These are phyloP conservation scores for Xenosphaeropsis pyriputrescens DNA, from an alignment of 2,329 filamentous ascomycete species.

Conservation along the genomic window DNA sequence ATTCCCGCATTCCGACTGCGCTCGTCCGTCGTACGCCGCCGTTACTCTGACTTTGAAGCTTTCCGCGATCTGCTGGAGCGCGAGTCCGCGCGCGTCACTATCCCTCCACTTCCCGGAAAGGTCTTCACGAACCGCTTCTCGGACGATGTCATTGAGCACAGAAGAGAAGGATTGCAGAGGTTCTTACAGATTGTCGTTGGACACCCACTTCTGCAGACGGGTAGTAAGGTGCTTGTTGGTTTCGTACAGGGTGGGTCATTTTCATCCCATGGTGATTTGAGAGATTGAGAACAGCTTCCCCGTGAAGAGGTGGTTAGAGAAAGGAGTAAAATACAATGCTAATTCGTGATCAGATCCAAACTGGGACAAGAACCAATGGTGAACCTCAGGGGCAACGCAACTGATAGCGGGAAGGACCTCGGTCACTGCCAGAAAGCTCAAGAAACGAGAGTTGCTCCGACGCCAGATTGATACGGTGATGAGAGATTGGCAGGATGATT, in stretches of 20 bases:
- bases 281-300: background rate
- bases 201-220: constrained; percentile 90
- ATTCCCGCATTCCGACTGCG: constrained; percentile 98
- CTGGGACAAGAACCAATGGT: constrained; percentile 89
- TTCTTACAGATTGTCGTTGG: constrained; percentile 97
- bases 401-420: no score
- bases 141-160: constrained; percentile 94
- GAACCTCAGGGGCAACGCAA: constrained; percentile 18
- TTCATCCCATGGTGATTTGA: background rate
- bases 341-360: constrained; percentile 45
- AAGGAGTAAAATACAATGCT: constrained; percentile 8
- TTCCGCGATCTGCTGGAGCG: constrained; percentile 97
- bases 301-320: background rate
- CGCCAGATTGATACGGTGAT: no score
- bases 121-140: constrained; percentile 97
- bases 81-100: constrained; percentile 85
- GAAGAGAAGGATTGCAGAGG: constrained; percentile 79
- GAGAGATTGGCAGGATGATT: no score
- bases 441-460: no score
- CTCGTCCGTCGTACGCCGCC: constrained; percentile 72
- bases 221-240: constrained; percentile 87
- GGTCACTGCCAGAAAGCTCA: no score
- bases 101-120: constrained; percentile 89
- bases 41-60: constrained; percentile 97
- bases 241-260: constrained; percentile 77